These are phyloP conservation scores for Xylona heveae DNA, from an alignment of 495 filamentous ascomycete species.

Conservation along the genomic window DNA sequence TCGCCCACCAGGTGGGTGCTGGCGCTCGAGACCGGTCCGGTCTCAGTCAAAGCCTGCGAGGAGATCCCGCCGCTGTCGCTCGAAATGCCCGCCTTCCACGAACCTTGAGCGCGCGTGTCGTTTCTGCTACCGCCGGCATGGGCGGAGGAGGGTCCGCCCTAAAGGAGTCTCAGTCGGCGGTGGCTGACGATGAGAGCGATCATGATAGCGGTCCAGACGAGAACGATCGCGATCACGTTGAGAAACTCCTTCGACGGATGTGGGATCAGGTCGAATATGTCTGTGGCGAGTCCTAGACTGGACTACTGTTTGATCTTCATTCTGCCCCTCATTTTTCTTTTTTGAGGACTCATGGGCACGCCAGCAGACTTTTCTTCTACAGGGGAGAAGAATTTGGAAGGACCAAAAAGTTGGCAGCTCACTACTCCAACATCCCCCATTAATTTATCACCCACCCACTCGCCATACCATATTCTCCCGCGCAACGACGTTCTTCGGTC, in stretches of 20 bases:
- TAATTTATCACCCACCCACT: no score
- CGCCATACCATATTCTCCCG: no score
- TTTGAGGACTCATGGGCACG: no score
- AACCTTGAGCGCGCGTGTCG: background rate
- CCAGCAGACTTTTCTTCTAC: no score
- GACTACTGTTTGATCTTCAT: no score
- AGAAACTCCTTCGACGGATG: conserved; percentile 4
- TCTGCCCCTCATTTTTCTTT: no score
- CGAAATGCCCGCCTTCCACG: no score
- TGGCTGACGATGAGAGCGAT: background rate
- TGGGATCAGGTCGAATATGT: conserved; percentile 4
- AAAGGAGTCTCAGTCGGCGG: background rate
- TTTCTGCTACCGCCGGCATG: background rate
- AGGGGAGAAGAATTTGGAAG: no score
- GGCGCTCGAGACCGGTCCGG: conserved; percentile 17
- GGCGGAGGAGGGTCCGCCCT: background rate
- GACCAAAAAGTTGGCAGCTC: no score
- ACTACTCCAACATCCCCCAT: no score
- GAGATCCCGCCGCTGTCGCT: background rate
- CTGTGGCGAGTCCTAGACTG: conserved; percentile 3
- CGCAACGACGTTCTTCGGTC: no score
- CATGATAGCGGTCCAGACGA: background rate
- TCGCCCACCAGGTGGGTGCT: conserved; percentile 9
- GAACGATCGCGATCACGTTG: no score
- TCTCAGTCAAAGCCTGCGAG: conserved; percentile 20